Evolutionary conservation across 495 filamentous ascomycete genomes (phyloP).

Genomic region (Tuber magnatum): DNA sequence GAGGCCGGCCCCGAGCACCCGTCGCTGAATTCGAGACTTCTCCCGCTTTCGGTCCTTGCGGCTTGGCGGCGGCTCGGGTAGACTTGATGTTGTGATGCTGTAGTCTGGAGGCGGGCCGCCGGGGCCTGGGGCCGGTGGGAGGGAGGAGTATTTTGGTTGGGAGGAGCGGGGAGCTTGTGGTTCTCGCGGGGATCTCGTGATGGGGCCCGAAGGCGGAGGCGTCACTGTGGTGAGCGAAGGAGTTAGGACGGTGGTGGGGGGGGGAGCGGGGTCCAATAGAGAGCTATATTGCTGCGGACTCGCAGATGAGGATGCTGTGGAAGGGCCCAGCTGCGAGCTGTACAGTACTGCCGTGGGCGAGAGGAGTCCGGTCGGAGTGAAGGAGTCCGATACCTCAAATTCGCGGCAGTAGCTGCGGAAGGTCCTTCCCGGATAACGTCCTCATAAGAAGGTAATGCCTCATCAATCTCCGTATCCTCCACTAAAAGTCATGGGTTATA

Average conservation of each 20-base stretch:
- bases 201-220: neutral
- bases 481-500: neutral
- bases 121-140: neutral
- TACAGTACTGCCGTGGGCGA: neutral
- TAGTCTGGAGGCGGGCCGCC: constrained; percentile 19
- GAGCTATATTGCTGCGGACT: neutral
- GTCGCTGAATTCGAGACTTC: neutral
- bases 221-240: neutral
- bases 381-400: neutral
- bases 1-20: neutral
- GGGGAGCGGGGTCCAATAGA: neutral
- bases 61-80: constrained; percentile 5
- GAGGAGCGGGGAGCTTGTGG: neutral
- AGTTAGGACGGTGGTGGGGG: neutral
- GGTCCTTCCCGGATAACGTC: neutral
- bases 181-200: neutral
- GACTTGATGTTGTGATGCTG: constrained; percentile 10
- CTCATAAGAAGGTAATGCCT: neutral
- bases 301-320: neutral
- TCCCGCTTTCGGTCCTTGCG: neutral
- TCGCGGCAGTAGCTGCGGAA: neutral
- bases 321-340: neutral
- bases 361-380: neutral
- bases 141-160: constrained; percentile 17
- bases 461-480: neutral